Base-by-base conservation (phyloP, 1,284 basidiomycete genomes). In the Neonothopanus nambi region DNA sequence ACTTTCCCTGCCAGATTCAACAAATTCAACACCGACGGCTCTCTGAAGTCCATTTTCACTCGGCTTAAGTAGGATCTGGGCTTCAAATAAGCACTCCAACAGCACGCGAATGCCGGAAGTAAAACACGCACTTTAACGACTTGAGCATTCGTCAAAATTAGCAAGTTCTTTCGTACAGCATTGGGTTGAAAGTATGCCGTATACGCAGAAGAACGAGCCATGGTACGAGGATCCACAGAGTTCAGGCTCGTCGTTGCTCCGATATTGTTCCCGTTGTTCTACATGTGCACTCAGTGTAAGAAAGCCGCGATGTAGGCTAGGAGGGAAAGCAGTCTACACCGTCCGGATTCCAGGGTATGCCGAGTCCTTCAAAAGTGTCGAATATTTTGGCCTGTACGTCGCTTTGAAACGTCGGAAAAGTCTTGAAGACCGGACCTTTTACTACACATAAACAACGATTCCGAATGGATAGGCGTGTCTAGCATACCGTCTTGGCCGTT, bases 151-250 rank as follows among this genome's bases (percentile, higher is more conserved):
- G 56, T 59, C 6, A 67, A 40, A 9, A 67, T 55, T 15, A 58
- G 52, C 2, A 68, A 48, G 51, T 68, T 68, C n/a, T 33, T 23
- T 20, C 63, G 51, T 2, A 33, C 33, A 15, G 53, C 48, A 44
- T 60, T 62, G 3, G 67, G 66, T 17, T 45, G 54, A 24, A 61
- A 64, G 41, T 68, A 67, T 6, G 38, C 21, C 17, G 26, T 26
- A 37, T 24, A 23, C 28, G 37, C 23, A 6, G 38, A 49, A 28
- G 38, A 39, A 11, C 47, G 47, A 30, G 38, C 13, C 30, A 33
- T 33, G 30, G 30, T 33, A 33, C 33, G 17, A 36, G 47, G 21
- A 38, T 38, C 36, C 8, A 49, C 47, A 18, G 47, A 39, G 1
- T 20, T 49, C 3, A 38, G 26, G 21, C 15, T 23, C n/a, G n/a